Conservation (phyloP, 805 yeast species). For the Pichia manshurica region DNA sequence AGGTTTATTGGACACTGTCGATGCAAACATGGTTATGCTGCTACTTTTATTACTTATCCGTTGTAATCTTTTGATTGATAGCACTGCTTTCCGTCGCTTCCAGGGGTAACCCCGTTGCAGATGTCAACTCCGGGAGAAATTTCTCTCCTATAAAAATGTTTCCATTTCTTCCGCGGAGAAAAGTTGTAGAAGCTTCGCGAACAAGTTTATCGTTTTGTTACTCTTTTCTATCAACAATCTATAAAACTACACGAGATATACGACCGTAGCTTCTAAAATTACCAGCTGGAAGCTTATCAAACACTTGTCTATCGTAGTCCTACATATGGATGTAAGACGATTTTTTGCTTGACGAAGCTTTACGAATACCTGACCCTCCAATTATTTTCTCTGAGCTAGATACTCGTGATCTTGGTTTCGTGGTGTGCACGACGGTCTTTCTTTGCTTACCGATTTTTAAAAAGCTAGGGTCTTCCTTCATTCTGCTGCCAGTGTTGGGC, state of each 20-base stretch:
- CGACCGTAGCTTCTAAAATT: no score
- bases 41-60: no score
- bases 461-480: conserved; percentile 18
- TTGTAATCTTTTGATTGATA: no score
- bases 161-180: no score
- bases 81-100: no score
- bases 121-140: no score
- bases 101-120: no score
- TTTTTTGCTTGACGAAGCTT: conserved; percentile 26
- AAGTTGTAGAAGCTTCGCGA: conserved; percentile 4
- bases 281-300: no score
- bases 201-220: background rate
- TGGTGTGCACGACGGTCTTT: conserved; percentile 19
- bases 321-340: conserved; percentile 12
- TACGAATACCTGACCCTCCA: conserved; percentile 34
- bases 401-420: conserved; percentile 21
- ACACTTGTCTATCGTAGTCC: no score
- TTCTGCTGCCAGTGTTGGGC: conserved; percentile 14
- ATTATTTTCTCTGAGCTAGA: conserved; percentile 29
- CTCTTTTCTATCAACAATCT: no score
- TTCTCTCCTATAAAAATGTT: no score
- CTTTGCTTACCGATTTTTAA: conserved; percentile 25
- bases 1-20: conserved; percentile 31
- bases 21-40: conserved; percentile 35
- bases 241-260: no score